Evolutionary conservation across 768 basidiomycete species (phyloP).

Genomic region (Solioccasus polychromus): DNA sequence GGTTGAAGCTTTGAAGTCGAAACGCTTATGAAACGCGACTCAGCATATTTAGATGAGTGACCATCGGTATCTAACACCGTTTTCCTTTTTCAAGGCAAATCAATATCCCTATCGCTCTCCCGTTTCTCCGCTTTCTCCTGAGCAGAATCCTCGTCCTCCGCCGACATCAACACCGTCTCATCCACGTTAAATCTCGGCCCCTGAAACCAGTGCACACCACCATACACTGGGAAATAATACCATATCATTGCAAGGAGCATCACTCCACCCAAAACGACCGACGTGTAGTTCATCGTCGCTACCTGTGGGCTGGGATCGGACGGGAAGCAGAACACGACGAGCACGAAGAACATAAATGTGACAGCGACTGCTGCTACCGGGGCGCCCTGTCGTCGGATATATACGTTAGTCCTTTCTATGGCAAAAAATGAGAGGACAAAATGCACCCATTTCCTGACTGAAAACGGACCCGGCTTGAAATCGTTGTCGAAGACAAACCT

Average conservation of each 20-base stretch:
- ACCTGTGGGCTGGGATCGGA: slow-evolving; percentile 41
- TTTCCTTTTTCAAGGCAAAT: not conserved
- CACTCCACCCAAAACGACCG: slow-evolving; percentile 61
- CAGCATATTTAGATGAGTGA: too few species aligned
- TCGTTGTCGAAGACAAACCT: slow-evolving; percentile 45
- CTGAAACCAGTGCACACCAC: slow-evolving; percentile 67
- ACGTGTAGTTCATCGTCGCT: slow-evolving; percentile 66
- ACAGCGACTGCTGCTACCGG: slow-evolving; percentile 54
- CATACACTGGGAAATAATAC: slow-evolving; percentile 71
- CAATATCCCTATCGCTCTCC: not conserved
- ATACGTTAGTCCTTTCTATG: too few species aligned
- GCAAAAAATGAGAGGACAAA: too few species aligned
- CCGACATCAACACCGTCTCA: not conserved
- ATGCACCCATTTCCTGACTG: slow-evolving; percentile 39
- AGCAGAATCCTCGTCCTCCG: not conserved
- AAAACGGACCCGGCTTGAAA: slow-evolving; percentile 46
- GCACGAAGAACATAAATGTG: slow-evolving; percentile 62
- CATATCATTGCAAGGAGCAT: slow-evolving; percentile 52
- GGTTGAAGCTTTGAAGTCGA: too few species aligned
- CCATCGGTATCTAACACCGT: not conserved
- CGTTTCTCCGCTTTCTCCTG: not conserved
- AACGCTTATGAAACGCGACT: too few species aligned
- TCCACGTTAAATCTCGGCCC: slow-evolving; percentile 53
- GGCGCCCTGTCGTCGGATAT: too few species aligned
- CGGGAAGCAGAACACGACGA: slow-evolving; percentile 61